Evolutionary conservation across 768 basidiomycete species (phyloP).

Genomic region (Trametes elegans): DNA sequence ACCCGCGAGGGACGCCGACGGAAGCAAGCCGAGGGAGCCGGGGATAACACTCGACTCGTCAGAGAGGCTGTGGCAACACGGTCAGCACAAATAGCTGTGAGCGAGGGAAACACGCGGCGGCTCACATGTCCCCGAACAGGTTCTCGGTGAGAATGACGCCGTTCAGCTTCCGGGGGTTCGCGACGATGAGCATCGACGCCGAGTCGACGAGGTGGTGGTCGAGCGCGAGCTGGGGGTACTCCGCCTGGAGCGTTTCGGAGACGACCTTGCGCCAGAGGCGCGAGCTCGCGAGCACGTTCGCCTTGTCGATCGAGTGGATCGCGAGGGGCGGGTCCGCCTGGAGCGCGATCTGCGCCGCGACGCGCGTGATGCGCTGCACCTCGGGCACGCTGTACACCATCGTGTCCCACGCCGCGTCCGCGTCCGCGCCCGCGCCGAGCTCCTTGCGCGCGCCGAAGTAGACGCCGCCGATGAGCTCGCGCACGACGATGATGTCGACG

Average conservation of each 20-base stretch:
- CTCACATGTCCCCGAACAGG: conserved; percentile 96
- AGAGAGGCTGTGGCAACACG: conserved; percentile 61
- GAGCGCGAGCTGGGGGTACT: conserved; percentile 85
- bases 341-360: conserved; percentile 91
- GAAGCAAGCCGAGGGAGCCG: conserved; percentile 92
- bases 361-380: conserved; percentile 91
- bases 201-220: conserved; percentile 95
- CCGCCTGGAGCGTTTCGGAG: conserved; percentile 74
- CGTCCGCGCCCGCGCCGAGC: conserved; percentile 62
- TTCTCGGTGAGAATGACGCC: conserved; percentile 96
- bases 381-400: conserved; percentile 92
- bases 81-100: neutral
- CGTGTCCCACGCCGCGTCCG: conserved; percentile 82
- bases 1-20: conserved; percentile 94
- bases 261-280: conserved; percentile 94
- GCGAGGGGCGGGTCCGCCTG: conserved; percentile 78
- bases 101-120: conserved; percentile 11
- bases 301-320: conserved; percentile 96
- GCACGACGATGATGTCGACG: conserved; percentile 89
- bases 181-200: conserved; percentile 93
- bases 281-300: conserved; percentile 95
- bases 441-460: conserved; percentile 97
- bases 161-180: conserved; percentile 88
- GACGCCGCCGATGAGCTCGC: conserved; percentile 94
- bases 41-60: conserved; percentile 98